These are phyloP conservation scores for Skeletonema potamos DNA, from an alignment of 108 stramenopile genomes.

Conservation along the genomic window DNA sequence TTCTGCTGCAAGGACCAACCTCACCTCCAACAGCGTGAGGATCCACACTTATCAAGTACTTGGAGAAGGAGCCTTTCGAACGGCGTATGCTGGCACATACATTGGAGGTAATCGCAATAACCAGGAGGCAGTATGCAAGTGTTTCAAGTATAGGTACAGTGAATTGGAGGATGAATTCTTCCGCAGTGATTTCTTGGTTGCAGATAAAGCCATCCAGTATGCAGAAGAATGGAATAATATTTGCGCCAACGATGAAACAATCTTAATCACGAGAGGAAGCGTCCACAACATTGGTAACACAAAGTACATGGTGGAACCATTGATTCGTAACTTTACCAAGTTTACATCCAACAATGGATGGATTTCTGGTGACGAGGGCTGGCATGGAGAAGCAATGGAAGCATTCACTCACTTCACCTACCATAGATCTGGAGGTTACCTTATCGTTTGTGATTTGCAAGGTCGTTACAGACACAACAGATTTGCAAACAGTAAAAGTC, in stretches of 20 bases:
- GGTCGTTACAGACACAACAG: constrained; percentile 51
- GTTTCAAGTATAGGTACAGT: constrained; percentile 51
- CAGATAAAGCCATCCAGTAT: constrained; percentile 57
- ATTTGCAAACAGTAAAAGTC: constrained; percentile 39
- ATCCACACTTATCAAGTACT: constrained; percentile 27
- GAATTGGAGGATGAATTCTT: constrained; percentile 62
- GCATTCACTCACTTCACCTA: constrained; percentile 79
- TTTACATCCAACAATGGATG: constrained; percentile 75
- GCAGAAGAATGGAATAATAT: constrained; percentile 68
- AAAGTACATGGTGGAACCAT: constrained; percentile 66
- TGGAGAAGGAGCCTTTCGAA: constrained; percentile 64
- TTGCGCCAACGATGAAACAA: constrained; percentile 54
- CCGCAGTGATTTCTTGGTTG: constrained; percentile 48
- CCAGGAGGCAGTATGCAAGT: constrained; percentile 70
- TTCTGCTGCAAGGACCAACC: constrained; percentile 70
- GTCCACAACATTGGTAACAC: constrained; percentile 47
- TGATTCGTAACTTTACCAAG: constrained; percentile 69
- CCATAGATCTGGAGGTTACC: constrained; percentile 55
- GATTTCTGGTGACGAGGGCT: constrained; percentile 52
- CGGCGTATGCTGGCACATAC: constrained; percentile 55
- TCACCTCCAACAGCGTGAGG: constrained; percentile 44
- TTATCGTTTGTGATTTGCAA: constrained; percentile 80
- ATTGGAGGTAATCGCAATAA: constrained; percentile 71
- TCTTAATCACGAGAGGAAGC: constrained; percentile 54
- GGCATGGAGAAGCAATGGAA: constrained; percentile 57